Percentiles rank a stretch among this genome's conserved stretches.
Conservation (phyloP, 2,329 filamentous ascomycete genomes). For the Penicillium oxalicum region DNA sequence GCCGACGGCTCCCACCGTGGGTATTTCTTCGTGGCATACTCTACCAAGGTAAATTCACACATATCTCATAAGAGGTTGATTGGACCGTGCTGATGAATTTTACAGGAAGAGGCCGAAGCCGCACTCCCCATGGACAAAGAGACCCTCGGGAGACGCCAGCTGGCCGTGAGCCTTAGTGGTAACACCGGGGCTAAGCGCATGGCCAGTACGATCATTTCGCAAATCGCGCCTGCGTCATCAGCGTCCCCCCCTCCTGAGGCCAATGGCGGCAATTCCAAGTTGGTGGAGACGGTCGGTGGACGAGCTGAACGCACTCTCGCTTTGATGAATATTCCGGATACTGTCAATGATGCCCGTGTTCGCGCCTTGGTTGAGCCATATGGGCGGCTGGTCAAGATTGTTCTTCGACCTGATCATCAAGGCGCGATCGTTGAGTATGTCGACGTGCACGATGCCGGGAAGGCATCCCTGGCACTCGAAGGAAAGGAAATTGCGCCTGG, state of each 20-base stretch:
- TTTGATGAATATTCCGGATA: slow-evolving; percentile 82
- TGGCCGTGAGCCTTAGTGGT: slow-evolving; percentile 57
- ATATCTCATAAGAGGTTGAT: background rate
- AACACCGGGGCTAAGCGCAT: slow-evolving; percentile 41
- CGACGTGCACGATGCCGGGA: slow-evolving; percentile 65
- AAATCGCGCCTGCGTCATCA: slow-evolving; percentile 27
- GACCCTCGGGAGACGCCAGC: slow-evolving; percentile 60
- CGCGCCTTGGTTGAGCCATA: slow-evolving; percentile 64
- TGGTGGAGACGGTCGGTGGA: slow-evolving; percentile 39
- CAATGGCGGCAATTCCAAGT: slow-evolving; percentile 29
- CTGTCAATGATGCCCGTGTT: slow-evolving; percentile 81
- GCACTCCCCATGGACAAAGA: slow-evolving; percentile 64
- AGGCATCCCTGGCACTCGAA: slow-evolving; percentile 42
- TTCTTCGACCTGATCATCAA: slow-evolving; percentile 72
- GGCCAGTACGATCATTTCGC: slow-evolving; percentile 42
- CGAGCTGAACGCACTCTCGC: slow-evolving; percentile 65
- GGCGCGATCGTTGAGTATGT: slow-evolving; percentile 81
- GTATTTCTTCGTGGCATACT: slow-evolving; percentile 73
- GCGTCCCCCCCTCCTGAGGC: slow-evolving; percentile 33
- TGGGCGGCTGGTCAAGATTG: slow-evolving; percentile 67
- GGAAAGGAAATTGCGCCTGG: slow-evolving; percentile 42
- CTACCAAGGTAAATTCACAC: slow-evolving; percentile 48
- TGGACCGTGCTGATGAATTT: slow-evolving; percentile 8
- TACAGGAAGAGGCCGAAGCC: slow-evolving; percentile 57
- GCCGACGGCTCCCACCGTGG: slow-evolving; percentile 66